These are phyloP conservation scores for Yamadazyma diospyri DNA, from an alignment of 1,139 yeast species.

Conservation along the genomic window DNA sequence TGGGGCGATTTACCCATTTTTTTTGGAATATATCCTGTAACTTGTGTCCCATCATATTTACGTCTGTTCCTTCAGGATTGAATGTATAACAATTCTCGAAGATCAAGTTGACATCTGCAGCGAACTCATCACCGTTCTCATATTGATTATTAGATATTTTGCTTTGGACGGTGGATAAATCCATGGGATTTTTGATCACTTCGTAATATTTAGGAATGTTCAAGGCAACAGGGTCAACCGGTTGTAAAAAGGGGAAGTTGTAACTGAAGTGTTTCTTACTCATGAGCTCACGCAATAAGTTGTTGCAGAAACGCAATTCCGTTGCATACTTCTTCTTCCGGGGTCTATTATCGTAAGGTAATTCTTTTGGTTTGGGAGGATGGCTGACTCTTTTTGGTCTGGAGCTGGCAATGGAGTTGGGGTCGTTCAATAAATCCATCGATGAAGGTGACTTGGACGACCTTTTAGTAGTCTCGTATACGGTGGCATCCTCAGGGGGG, in stretches of 20 bases:
- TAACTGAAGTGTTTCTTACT: slow-evolving; percentile 81
- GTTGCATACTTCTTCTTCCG: slow-evolving; percentile 89
- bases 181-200: slow-evolving; percentile 91
- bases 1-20: slow-evolving; percentile 89
- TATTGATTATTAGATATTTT: slow-evolving; percentile 84
- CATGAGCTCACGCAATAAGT: slow-evolving; percentile 73
- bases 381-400: slow-evolving; percentile 95
- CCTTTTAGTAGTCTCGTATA: slow-evolving; percentile 40
- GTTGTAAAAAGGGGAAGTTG: slow-evolving; percentile 86
- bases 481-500: slow-evolving; percentile 68
- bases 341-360: slow-evolving; percentile 88
- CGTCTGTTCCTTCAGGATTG: slow-evolving; percentile 95
- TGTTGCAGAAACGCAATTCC: slow-evolving; percentile 83
- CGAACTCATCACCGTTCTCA: slow-evolving; percentile 86
- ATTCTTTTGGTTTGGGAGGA: slow-evolving; percentile 93
- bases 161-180: slow-evolving; percentile 76
- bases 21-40: slow-evolving; percentile 82
- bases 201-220: slow-evolving; percentile 89
- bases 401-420: slow-evolving; percentile 46
- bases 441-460: slow-evolving; percentile 14
- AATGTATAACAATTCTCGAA: slow-evolving; percentile 86
- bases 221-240: slow-evolving; percentile 93
- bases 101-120: slow-evolving; percentile 74
- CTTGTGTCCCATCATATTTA: slow-evolving; percentile 91
- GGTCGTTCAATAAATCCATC: slow-evolving; percentile 27